phyloP scores from a whole-genome alignment of 2,329 filamentous ascomycete genomes.

The Chaetomium sp. region DNA sequence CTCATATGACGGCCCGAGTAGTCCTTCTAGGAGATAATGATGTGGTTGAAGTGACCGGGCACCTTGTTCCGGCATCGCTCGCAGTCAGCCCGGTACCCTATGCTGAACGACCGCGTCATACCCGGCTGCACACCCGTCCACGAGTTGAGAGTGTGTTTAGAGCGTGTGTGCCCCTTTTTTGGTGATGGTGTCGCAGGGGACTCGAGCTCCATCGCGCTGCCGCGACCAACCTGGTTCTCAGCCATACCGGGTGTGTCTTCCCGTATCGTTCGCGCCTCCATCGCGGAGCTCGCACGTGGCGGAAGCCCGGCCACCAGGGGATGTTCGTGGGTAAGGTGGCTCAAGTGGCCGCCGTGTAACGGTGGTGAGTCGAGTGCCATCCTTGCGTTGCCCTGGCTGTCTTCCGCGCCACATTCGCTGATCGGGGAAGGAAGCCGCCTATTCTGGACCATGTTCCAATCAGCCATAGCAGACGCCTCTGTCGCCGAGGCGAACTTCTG shows the following conservation, averaged over 20 bases:
- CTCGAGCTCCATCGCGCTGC: conserved; percentile 31
- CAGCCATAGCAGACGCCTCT: conserved; percentile 26
- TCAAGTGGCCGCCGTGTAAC: conserved; percentile 18
- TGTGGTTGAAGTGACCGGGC: conserved; percentile 75
- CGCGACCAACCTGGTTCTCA: not conserved
- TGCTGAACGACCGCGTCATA: conserved; percentile 66
- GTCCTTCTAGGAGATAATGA: conserved; percentile 54
- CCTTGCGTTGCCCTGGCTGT: conserved; percentile 32
- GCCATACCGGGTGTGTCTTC: conserved; percentile 19
- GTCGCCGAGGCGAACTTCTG: conserved; percentile 19
- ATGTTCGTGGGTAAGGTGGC: conserved; percentile 23
- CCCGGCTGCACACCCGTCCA: conserved; percentile 54
- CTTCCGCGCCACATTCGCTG: conserved; percentile 47
- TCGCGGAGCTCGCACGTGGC: conserved; percentile 31
- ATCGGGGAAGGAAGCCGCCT: conserved; percentile 54
- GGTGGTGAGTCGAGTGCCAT: conserved; percentile 35
- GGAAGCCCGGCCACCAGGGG: conserved; percentile 31
- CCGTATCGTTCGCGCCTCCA: conserved; percentile 24
- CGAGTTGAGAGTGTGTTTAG: conserved; percentile 52
- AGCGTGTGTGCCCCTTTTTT: conserved; percentile 50
- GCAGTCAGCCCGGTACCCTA: conserved; percentile 72
- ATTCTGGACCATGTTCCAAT: conserved; percentile 49
- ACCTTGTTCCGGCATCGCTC: conserved; percentile 70
- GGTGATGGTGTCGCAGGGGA: conserved; percentile 43
- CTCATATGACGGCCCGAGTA: conserved; percentile 4